Base-by-base conservation (phyloP, 768 basidiomycete species). In the Mycena sanguinolenta region DNA sequence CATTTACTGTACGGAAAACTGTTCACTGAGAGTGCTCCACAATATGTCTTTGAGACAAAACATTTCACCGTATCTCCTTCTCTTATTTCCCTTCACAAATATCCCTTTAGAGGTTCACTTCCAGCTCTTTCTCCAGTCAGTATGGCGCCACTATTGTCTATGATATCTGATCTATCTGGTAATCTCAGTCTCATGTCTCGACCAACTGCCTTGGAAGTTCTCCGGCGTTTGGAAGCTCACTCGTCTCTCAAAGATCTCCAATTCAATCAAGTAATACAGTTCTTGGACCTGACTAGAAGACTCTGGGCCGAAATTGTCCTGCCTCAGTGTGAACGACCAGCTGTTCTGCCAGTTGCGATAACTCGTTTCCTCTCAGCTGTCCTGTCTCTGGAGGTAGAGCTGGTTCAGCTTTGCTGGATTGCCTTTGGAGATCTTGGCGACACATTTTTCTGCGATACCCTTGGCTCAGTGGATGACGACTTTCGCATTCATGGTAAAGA, bases 221-320 rank as follows among this genome's bases (percentile, higher is more conserved):
- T 46, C 17, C 44, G 44, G 1, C 44, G 44, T n/a, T 46, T 46
- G n/a, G 21, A 46, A 46, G 44, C 17, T 9, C 44, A 46, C 44
- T n/a, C 44, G 4, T 46, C 19, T 7, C 44, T 46, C 7, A n/a
- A 6, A 21, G 21, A 50, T 16, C 60, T 68, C 4, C 23, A 68
- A 27, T 62, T 68, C 23, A 13, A 16, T 0, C 38, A 68, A 14
- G 32, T 68, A 6, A 39, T 57, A 25, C 53, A 42, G 0, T 68
- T 68, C 34, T 9, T 67, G 7, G 50, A 62, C 4, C 12, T 67
- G 13, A 27, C n/a, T 9, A 0, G 13, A 4, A 19, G 53, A 13
- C 4, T 67, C 1, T 61, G 52, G 66, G 38, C 25, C 7, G 66
- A 67, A 44, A 67, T 67, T 28, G 53, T 67, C 8, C 49, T 28